A percentile compares a stretch with the other conserved stretches of the same genome.
Evolutionary conservation across 176 grass and related monocot genomes (phyloP).

Genomic region (Coix lacrymajobi): DNA sequence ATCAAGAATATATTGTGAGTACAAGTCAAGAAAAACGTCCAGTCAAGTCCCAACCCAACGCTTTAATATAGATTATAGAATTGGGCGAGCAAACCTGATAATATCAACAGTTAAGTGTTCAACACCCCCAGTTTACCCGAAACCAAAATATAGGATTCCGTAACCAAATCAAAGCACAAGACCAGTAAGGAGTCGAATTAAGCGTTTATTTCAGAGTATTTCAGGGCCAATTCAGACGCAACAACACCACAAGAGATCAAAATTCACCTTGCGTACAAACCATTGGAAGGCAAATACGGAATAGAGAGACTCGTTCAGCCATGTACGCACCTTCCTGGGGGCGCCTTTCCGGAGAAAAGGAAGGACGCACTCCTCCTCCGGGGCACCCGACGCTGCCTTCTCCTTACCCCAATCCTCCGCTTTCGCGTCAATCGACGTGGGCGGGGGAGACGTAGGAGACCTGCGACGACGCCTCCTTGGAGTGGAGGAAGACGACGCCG

Average conservation of each 20-base stretch:
- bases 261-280: not conserved
- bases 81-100: not conserved
- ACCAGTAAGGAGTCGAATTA: not conserved
- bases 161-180: not conserved
- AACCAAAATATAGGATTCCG: not conserved
- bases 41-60: not conserved
- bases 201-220: not conserved
- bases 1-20: not conserved
- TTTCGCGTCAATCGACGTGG: not conserved
- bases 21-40: not conserved
- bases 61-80: not conserved
- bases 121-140: not conserved
- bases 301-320: not conserved
- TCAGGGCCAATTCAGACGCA: not conserved
- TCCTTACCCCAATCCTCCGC: conserved; percentile 23
- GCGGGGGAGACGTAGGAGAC: not conserved
- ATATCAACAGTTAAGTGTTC: not conserved
- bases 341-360: conserved; percentile 39
- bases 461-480: not conserved
- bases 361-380: conserved; percentile 39
- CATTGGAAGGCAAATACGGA: not conserved
- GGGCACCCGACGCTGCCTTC: conserved; percentile 21
- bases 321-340: conserved; percentile 38
- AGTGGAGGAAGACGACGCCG: not conserved
- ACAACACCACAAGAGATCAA: not conserved